Base-by-base conservation (phyloP, 805 yeast species). In the Suhomyces sp. region DNA sequence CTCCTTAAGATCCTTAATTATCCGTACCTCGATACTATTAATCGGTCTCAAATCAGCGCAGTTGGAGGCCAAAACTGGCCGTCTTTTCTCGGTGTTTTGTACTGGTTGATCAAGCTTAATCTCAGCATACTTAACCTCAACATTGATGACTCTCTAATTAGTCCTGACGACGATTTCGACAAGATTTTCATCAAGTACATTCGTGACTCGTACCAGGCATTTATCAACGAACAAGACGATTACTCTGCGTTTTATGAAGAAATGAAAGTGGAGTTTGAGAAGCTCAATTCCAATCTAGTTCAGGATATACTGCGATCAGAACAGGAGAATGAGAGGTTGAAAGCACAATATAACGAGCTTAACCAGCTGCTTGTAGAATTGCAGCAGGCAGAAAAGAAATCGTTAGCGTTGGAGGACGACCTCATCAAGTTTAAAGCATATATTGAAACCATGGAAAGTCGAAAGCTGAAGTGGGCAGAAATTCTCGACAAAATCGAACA, bases 41-140 rank as follows among this genome's bases (percentile, higher is more conserved):
- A 87, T 67, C 86, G 91, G 62, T 86, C 94, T 0, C 96, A 90
- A 64, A 85, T 91, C 38, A 83, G 91, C 38, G 97, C 97, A 0
- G 97, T 90, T 10, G 97, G 97, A 5, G 96, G 96, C 2, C 84
- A 87, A 47, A 85, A 84, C 58, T 91, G 97, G 97, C 90, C 89
- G 10, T 79, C 80, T 6, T 88, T 90, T 58, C 67, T 91, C 42
- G 96, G 94, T 1, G 82, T 92, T 80, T 71, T 91, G 22, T 85
- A 87, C 65, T 91, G 97, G 97, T 66, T 91, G 45, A 83, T 87
- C 4, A 82, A 83, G 57, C 74, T 83, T 55, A 84, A 76, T 60
- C 55, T 67, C 42, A 58, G 71, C 56, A 51, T 72, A 40, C 60
- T 65, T 54, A 57, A 67, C 54, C 51, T 72, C 50, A 64, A 62